Percentiles rank a stretch among this genome's conserved stretches.
These are phyloP conservation scores for Avena atlantica DNA, from an alignment of 176 grass and related monocot species.

Conservation along the genomic window DNA sequence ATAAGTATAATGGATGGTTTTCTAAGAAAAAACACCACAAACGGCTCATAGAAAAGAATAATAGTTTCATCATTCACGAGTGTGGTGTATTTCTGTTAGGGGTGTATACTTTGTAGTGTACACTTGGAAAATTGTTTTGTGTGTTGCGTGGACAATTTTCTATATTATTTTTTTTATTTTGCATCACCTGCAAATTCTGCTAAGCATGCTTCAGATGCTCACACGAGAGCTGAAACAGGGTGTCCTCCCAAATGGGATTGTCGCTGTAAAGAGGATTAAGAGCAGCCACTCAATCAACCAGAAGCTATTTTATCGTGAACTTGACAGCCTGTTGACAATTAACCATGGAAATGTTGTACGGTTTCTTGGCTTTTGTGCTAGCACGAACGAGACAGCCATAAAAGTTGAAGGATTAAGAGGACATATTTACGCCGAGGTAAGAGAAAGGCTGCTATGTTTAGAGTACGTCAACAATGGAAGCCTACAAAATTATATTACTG, in stretches of 20 bases:
- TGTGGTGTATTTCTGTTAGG: too few species aligned
- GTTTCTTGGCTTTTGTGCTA: background rate
- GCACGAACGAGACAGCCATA: background rate
- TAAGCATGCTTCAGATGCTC: background rate
- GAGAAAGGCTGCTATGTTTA: background rate
- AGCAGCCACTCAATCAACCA: background rate
- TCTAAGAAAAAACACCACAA: too few species aligned
- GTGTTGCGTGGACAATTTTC: too few species aligned
- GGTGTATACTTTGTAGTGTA: too few species aligned
- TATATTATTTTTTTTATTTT: too few species aligned
- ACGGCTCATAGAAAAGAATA: too few species aligned
- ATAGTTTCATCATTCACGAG: too few species aligned
- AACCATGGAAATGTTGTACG: background rate
- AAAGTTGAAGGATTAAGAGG: background rate
- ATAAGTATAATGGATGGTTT: too few species aligned
- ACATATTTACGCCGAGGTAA: background rate
- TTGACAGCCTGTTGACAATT: background rate
- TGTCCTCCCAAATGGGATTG: background rate
- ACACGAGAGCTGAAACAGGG: background rate
- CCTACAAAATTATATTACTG: background rate
- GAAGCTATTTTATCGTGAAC: background rate
- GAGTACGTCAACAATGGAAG: background rate
- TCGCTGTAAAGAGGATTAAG: background rate
- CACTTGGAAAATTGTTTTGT: too few species aligned
- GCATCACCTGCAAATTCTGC: too few species aligned